A percentile compares a stretch with the other conserved stretches of the same genome.
Conservation (phyloP, 331 rosid species). For the Rhamnella rubrinervis region DNA sequence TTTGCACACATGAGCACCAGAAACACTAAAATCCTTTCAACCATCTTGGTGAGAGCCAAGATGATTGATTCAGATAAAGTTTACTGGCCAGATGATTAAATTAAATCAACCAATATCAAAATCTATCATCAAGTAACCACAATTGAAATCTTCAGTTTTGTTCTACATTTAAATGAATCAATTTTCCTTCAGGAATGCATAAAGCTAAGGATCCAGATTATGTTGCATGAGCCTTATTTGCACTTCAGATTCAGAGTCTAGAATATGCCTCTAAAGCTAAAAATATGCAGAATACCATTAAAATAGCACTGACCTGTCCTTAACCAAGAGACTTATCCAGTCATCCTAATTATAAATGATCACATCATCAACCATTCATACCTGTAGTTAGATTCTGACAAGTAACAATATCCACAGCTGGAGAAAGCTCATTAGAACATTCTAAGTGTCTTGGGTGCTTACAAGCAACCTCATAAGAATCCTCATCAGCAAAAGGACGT, state of each 20-base stretch:
- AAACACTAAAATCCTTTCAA: not conserved
- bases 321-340: not conserved
- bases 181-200: not conserved
- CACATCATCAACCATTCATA: slow-evolving; percentile 3
- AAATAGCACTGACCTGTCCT: not conserved
- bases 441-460: slow-evolving; percentile 33
- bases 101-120: not conserved
- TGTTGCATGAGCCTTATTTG: not conserved
- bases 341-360: not conserved
- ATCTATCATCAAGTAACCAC: not conserved
- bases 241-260: not conserved
- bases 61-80: not conserved
- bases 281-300: not conserved
- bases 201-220: not conserved
- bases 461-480: slow-evolving; percentile 33
- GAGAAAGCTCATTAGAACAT: slow-evolving; percentile 16
- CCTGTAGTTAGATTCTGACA: slow-evolving; percentile 24
- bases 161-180: not conserved
- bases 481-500: slow-evolving; percentile 27
- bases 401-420: slow-evolving; percentile 8
- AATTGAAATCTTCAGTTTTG: not conserved
- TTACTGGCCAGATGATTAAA: not conserved
- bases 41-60: not conserved
- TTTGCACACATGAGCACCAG: no score
- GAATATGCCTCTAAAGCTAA: not conserved